Conservation (phyloP, 805 yeast genomes). For the Wickerhamomyces strasburgensis region DNA sequence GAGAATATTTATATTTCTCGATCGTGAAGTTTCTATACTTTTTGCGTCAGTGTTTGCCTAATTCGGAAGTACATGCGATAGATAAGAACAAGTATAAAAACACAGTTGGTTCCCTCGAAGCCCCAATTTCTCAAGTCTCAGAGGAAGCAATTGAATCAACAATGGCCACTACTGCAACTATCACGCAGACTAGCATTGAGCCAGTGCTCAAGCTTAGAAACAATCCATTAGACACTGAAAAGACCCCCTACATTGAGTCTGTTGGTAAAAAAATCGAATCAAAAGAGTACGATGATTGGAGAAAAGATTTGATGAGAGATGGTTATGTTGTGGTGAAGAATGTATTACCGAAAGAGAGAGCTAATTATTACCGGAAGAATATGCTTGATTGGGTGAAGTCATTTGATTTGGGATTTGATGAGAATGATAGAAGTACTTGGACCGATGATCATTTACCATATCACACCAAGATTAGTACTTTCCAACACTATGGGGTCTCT, state of each 20-base stretch:
- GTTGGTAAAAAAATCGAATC: slow-evolving; percentile 8
- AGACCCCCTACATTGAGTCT: slow-evolving; percentile 12
- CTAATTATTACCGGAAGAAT: slow-evolving; percentile 19
- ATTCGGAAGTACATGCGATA: too few species aligned
- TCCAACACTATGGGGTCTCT: slow-evolving; percentile 16
- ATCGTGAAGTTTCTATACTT: too few species aligned
- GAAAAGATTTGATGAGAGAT: slow-evolving; percentile 23
- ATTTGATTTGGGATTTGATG: slow-evolving; percentile 21
- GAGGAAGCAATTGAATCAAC: too few species aligned
- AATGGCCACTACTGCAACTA: background rate
- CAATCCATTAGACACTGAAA: slow-evolving; percentile 16
- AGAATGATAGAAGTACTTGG: slow-evolving; percentile 27
- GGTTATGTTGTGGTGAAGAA: slow-evolving; percentile 29
- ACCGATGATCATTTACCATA: slow-evolving; percentile 24
- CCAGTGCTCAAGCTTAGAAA: slow-evolving; percentile 4
- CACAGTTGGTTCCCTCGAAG: too few species aligned
- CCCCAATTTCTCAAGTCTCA: too few species aligned
- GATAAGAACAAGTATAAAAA: too few species aligned
- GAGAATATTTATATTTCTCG: too few species aligned
- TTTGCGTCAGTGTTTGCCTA: too few species aligned
- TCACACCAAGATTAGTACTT: slow-evolving; percentile 15
- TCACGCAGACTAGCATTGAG: background rate
- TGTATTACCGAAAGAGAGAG: slow-evolving; percentile 23
- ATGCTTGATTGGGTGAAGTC: slow-evolving; percentile 22
- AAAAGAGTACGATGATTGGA: slow-evolving; percentile 22